Evolutionary conservation across 2,329 filamentous ascomycete genomes (phyloP).

Genomic region (Cladophialophora immunda): DNA sequence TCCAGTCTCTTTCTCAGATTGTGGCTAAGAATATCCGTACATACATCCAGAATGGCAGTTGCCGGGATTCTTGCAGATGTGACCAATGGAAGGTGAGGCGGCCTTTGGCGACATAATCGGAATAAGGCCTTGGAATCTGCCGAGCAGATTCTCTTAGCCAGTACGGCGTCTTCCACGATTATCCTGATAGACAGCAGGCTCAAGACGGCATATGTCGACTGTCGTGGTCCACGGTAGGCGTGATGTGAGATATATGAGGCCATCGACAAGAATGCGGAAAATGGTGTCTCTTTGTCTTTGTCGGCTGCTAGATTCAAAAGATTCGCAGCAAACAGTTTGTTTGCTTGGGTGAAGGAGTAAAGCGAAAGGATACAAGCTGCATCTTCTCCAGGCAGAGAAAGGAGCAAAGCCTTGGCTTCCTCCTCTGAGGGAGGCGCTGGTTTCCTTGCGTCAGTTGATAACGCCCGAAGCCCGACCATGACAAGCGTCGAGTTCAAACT

Average conservation of each 20-base stretch:
- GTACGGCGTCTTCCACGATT: constrained; percentile 81
- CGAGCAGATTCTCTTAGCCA: constrained; percentile 85
- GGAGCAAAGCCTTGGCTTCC: constrained; percentile 82
- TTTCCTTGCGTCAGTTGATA: constrained; percentile 74
- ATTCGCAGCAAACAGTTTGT: constrained; percentile 92
- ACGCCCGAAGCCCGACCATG: constrained; percentile 82
- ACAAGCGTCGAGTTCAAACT: constrained; percentile 79
- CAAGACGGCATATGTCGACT: constrained; percentile 83
- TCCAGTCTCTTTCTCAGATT: constrained; percentile 88
- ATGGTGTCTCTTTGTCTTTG: constrained; percentile 74
- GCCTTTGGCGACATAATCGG: constrained; percentile 86
- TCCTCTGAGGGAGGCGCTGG: constrained; percentile 72
- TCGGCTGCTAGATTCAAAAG: constrained; percentile 70
- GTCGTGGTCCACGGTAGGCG: constrained; percentile 81
- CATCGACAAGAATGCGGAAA: constrained; percentile 84
- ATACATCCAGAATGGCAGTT: constrained; percentile 80
- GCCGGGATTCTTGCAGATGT: constrained; percentile 76
- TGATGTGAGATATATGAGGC: constrained; percentile 94
- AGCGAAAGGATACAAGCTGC: constrained; percentile 82
- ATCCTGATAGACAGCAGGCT: constrained; percentile 86
- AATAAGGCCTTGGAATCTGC: constrained; percentile 77
- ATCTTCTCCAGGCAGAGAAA: constrained; percentile 78
- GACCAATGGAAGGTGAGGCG: constrained; percentile 81
- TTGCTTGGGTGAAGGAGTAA: constrained; percentile 93
- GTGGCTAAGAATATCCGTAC: constrained; percentile 92